These are phyloP conservation scores for Microcyclosporella mali DNA, from an alignment of 2,329 filamentous ascomycete genomes.

Conservation along the genomic window DNA sequence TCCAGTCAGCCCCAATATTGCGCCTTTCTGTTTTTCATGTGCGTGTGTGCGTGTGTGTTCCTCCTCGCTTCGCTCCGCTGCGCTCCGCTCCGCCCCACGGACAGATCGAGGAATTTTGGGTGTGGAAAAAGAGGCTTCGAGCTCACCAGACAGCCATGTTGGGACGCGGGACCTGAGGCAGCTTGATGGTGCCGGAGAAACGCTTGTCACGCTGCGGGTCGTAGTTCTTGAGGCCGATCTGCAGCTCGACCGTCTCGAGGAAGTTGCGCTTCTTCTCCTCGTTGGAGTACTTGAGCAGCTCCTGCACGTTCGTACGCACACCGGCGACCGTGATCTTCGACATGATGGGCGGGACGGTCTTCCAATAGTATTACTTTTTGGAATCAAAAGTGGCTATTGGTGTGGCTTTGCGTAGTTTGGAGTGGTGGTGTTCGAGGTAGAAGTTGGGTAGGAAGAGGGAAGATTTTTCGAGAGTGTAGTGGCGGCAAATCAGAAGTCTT, in stretches of 20 bases:
- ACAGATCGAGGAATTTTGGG: no score
- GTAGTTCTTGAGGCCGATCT: conserved; percentile 95
- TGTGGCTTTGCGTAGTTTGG: conserved; percentile 32
- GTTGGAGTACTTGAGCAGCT: conserved; percentile 82
- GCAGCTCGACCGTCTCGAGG: conserved; percentile 59
- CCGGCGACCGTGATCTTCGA: conserved; percentile 84
- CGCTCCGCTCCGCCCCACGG: no score
- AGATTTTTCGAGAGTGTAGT: no score
- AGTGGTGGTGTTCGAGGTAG: conserved; percentile 15
- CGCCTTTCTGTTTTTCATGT: no score
- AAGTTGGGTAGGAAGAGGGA: conserved; percentile 5
- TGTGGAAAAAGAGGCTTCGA: neutral
- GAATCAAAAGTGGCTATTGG: conserved; percentile 30
- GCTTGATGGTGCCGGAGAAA: conserved; percentile 99
- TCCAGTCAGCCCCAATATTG: no score
- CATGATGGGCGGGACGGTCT: conserved; percentile 52
- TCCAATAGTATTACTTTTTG: conserved; percentile 40
- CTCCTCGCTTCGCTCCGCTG: no score
- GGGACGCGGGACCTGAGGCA: conserved; percentile 84
- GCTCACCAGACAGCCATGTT: conserved; percentile 76
- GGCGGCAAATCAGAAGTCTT: no score
- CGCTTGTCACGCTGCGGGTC: conserved; percentile 99
- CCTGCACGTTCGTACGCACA: conserved; percentile 89
- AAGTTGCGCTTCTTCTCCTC: conserved; percentile 40
- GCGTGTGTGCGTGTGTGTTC: no score